Conservation (phyloP, 768 basidiomycete species). For the Podaxis sp. region DNA sequence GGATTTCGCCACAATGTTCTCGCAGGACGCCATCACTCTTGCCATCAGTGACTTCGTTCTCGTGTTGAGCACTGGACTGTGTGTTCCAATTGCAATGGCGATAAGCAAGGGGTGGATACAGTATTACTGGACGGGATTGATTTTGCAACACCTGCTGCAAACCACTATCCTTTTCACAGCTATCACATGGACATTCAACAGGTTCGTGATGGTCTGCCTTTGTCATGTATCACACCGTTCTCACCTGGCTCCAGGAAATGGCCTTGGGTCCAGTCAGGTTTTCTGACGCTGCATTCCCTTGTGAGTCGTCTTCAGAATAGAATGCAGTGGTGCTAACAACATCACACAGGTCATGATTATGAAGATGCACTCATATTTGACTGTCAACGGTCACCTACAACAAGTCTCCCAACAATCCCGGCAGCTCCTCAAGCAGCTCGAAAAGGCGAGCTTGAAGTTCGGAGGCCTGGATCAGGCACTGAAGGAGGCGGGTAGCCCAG, state of each 20-base stretch:
- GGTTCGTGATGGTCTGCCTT: slow-evolving; percentile 38
- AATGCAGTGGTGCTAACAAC: not conserved
- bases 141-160: slow-evolving; percentile 83
- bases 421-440: slow-evolving; percentile 42
- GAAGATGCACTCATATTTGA: slow-evolving; percentile 96
- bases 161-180: slow-evolving; percentile 67
- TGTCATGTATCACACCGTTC: not conserved
- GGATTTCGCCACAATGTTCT: slow-evolving; percentile 84
- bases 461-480: slow-evolving; percentile 74
- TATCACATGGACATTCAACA: slow-evolving; percentile 88
- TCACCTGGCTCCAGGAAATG: slow-evolving; percentile 61
- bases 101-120: slow-evolving; percentile 76
- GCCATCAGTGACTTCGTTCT: slow-evolving; percentile 84
- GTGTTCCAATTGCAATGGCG: slow-evolving; percentile 82
- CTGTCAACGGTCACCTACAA: slow-evolving; percentile 83
- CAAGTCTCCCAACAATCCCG: slow-evolving; percentile 47
- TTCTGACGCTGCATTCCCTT: slow-evolving; percentile 82
- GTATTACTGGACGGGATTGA: slow-evolving; percentile 74
- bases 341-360: slow-evolving; percentile 72
- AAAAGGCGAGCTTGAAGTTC: slow-evolving; percentile 42
- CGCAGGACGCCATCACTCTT: slow-evolving; percentile 78
- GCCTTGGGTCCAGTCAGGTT: slow-evolving; percentile 98
- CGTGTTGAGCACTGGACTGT: slow-evolving; percentile 70
- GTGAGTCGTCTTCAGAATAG: slow-evolving; percentile 36
- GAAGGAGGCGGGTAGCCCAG: slow-evolving; percentile 44